Conservation (phyloP, 371 early-diverging fungal species). For the Nematocida minor region DNA sequence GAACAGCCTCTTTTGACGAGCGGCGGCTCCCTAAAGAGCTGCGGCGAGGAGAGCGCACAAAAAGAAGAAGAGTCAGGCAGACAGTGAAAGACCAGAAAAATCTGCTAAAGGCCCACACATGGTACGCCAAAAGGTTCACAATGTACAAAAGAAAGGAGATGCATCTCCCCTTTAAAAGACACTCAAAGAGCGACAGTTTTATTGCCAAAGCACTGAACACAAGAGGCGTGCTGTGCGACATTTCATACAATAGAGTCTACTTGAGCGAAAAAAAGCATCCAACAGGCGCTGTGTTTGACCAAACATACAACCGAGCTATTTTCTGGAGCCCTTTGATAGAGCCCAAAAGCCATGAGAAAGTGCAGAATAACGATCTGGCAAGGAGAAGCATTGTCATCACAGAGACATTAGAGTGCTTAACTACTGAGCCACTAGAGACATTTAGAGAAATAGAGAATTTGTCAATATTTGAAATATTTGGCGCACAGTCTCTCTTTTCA, state of each 20-base stretch:
- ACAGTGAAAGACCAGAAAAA: background rate
- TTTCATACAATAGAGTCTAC: slow-evolving; percentile 25
- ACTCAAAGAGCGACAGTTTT: slow-evolving; percentile 20
- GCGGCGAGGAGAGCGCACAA: slow-evolving; percentile 21
- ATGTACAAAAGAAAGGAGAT: slow-evolving; percentile 24
- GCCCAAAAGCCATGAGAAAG: background rate
- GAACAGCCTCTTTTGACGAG: slow-evolving; percentile 51
- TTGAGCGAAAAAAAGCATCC: background rate
- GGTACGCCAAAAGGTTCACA: slow-evolving; percentile 35
- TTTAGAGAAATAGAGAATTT: background rate
- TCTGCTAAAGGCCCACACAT: slow-evolving; percentile 39
- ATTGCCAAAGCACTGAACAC: slow-evolving; percentile 24
- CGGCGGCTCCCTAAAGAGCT: slow-evolving; percentile 32
- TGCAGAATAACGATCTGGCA: background rate
- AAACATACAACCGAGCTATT: background rate
- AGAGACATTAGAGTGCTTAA: background rate
- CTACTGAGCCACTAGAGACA: background rate
- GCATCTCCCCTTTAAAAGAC: slow-evolving; percentile 6
- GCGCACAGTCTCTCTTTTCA: background rate
- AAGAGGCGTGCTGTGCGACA: slow-evolving; percentile 34
- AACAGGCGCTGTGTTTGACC: background rate
- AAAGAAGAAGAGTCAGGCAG: slow-evolving; percentile 1
- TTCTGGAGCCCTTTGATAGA: background rate
- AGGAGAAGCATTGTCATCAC: background rate
- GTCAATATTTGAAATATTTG: slow-evolving; percentile 20